Percentiles rank a stretch among this genome's conserved stretches.
Evolutionary conservation across 2,329 filamentous ascomycete species (phyloP).

Genomic region (Beauveria sp.): DNA sequence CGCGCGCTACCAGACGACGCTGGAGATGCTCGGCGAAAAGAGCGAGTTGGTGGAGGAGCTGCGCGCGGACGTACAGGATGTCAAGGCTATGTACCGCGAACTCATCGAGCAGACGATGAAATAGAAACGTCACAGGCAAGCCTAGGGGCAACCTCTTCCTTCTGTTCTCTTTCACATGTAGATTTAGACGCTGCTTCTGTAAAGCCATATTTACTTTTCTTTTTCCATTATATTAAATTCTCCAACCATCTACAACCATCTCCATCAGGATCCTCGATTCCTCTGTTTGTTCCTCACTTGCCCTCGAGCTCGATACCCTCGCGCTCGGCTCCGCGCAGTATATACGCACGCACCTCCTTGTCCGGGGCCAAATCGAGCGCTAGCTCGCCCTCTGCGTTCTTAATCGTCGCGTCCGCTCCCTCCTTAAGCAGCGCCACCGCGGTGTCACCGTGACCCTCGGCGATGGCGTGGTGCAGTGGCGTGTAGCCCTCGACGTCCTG

Average conservation of each 20-base stretch:
- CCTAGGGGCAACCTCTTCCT: background rate
- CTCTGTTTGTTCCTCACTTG: background rate
- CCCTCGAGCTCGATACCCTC: constrained; percentile 64
- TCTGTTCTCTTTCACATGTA: background rate
- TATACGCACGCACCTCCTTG: constrained; percentile 65
- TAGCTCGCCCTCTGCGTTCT: constrained; percentile 60
- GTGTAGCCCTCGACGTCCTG: constrained; percentile 79
- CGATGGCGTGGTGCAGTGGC: constrained; percentile 79
- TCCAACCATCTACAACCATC: background rate
- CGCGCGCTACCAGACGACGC: constrained; percentile 75
- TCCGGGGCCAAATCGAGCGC: constrained; percentile 82
- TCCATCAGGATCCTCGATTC: too few relatives aligned
- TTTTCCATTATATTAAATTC: background rate
- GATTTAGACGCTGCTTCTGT: background rate
- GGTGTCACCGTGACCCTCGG: constrained; percentile 72
- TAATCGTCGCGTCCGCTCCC: constrained; percentile 75
- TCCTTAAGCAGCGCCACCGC: constrained; percentile 76
- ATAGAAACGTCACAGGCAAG: constrained; percentile 22
- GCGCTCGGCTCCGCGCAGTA: constrained; percentile 68
- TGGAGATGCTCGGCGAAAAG: constrained; percentile 95
- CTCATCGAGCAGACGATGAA: constrained; percentile 78
- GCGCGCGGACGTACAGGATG: constrained; percentile 76
- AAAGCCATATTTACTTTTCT: background rate
- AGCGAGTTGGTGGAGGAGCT: constrained; percentile 92
- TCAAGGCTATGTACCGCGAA: constrained; percentile 95